Evolutionary conservation across 2,329 filamentous ascomycete genomes (phyloP), one percentile per base, ranked within the genome.

Genomic region (Emmonsia crescens): DNA sequence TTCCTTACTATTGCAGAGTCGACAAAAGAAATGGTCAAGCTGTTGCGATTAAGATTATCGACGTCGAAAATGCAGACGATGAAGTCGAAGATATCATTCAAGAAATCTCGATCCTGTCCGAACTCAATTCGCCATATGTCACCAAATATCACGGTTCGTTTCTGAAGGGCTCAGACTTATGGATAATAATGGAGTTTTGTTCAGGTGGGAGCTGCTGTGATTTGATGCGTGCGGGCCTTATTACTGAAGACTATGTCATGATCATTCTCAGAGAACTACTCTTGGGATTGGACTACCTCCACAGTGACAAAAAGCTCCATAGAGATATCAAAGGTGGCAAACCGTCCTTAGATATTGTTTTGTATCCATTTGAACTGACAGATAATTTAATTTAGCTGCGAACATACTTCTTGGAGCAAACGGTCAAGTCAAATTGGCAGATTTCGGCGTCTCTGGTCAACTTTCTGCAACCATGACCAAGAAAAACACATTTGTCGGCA

Each of bases 151-250:
- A 96, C 78, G 94, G 94, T 67, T 96, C 93, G 61, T 97, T 94
- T 72, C 85, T 96, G 68, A 96, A 96, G 72, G 94, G 93, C 29
- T 94, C 92, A 2, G 90, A 97, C 78, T 79, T 99, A 70, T 99
- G 94, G 94, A 99, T 99, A 69, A 91, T 97, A 74, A 99, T 99
- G 94, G 94, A 99, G 76, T 99, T 94, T 71, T 99, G 94, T 76
- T 92, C 93, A 1, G 94, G 94, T 27, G 94, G 94, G 4, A 97
- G 93, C 76, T 97, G 94, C 72, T 91, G 90, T 56, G 94, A 97
- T 73, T 79, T 99, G 64, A 89, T 99, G 87, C 96, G 96, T 78
- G 91, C 94, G 0, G 94, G 94, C 29, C 78, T 87, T 48, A 93
- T 99, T 64, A 85, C 87, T 24, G 94, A 99, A 77, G 91, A 96